These are phyloP conservation scores for Erythrophleum ivorense DNA, from an alignment of 331 rosid species.

Conservation along the genomic window DNA sequence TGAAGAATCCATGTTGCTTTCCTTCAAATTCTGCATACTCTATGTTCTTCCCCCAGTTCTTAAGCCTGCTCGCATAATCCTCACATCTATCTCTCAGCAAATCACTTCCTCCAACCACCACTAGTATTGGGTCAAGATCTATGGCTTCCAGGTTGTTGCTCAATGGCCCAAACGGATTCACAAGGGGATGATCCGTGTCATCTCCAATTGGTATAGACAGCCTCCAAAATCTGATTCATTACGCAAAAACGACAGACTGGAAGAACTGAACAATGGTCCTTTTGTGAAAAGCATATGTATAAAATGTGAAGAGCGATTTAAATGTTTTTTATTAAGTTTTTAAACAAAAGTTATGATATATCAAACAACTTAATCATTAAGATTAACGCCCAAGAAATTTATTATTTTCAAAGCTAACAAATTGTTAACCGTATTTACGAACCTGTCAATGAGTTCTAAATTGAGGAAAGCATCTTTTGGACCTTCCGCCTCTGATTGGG, in stretches of 20 bases:
- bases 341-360: neutral
- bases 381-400: neutral
- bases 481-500: constrained; percentile 72
- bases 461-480: constrained; percentile 83
- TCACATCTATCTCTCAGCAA: constrained; percentile 70
- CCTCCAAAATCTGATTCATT: constrained; percentile 78
- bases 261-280: neutral
- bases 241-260: neutral
- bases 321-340: neutral
- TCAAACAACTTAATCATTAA: neutral
- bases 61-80: constrained; percentile 64
- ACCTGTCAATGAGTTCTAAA: constrained; percentile 85
- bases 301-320: neutral
- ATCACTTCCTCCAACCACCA: constrained; percentile 68
- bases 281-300: neutral
- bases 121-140: constrained; percentile 69
- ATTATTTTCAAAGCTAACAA: no score
- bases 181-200: constrained; percentile 69
- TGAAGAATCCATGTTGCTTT: constrained; percentile 82
- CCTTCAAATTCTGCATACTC: constrained; percentile 76
- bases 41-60: constrained; percentile 64
- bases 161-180: constrained; percentile 73
- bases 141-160: constrained; percentile 58
- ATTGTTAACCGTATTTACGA: neutral
- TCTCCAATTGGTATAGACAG: constrained; percentile 71